Evolutionary conservation across 2,329 filamentous ascomycete genomes (phyloP).

Genomic region (Fusarium neocosmosporiellum): DNA sequence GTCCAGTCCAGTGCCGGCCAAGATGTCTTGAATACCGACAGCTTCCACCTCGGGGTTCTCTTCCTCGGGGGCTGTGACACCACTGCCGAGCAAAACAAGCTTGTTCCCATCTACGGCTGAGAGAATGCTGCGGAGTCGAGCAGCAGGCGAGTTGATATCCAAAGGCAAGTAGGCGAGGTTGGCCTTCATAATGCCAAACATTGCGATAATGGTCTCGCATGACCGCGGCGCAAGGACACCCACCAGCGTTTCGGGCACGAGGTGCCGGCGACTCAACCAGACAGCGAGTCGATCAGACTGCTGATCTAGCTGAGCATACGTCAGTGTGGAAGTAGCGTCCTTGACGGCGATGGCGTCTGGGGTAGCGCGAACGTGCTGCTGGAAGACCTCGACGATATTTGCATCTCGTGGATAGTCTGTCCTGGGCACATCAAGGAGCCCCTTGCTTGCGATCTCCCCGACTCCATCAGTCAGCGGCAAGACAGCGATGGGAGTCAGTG

Average conservation of each 20-base stretch:
- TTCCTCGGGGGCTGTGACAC: background rate
- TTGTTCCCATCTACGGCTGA: background rate
- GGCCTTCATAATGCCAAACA: constrained; percentile 41
- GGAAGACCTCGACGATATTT: constrained; percentile 39
- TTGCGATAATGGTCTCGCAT: constrained; percentile 37
- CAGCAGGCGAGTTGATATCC: constrained; percentile 26
- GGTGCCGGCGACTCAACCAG: constrained; percentile 19
- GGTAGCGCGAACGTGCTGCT: constrained; percentile 15
- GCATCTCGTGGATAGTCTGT: constrained; percentile 15
- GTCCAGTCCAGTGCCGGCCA: background rate
- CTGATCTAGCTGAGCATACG: constrained; percentile 37
- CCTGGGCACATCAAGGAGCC: background rate
- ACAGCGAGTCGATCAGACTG: constrained; percentile 28
- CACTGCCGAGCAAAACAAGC: constrained; percentile 20
- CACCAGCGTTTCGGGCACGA: background rate
- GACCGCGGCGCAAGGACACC: constrained; percentile 19
- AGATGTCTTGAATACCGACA: no score
- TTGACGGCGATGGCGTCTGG: constrained; percentile 30
- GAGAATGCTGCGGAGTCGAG: constrained; percentile 29
- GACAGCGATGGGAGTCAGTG: background rate
- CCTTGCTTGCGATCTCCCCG: background rate
- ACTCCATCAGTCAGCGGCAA: constrained; percentile 7
- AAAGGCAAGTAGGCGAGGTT: constrained; percentile 42
- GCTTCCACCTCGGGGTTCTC: background rate
- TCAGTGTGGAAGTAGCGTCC: constrained; percentile 25